phyloP scores from a whole-genome alignment of 2,329 filamentous ascomycete genomes.

The Simplicillium sp. region DNA sequence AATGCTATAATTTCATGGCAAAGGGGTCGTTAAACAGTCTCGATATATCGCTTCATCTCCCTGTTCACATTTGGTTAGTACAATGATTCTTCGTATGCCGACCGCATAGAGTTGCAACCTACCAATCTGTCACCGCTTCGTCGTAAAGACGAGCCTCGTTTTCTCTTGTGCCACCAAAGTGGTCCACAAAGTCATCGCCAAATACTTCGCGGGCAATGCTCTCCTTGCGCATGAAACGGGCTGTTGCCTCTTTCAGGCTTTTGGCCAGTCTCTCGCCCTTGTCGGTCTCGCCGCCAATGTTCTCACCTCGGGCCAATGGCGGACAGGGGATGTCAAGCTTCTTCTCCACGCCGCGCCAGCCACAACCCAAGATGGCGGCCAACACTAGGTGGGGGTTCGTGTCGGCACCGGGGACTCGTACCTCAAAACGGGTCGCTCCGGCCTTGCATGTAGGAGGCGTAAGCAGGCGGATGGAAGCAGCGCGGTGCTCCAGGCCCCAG shows the following conservation, averaged over 20 bases:
- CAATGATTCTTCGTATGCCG: not conserved
- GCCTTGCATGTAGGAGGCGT: slow-evolving; percentile 77
- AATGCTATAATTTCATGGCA: not conserved
- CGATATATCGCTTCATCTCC: slow-evolving; percentile 71
- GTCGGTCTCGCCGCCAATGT: slow-evolving; percentile 64
- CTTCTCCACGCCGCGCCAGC: slow-evolving; percentile 88
- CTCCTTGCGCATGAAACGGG: slow-evolving; percentile 62
- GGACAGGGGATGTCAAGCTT: slow-evolving; percentile 75
- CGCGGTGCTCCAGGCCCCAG: slow-evolving; percentile 93
- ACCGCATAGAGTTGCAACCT: slow-evolving; percentile 27
- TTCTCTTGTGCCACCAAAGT: slow-evolving; percentile 84
- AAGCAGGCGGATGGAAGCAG: slow-evolving; percentile 83
- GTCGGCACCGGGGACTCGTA: slow-evolving; percentile 90
- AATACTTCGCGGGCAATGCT: slow-evolving; percentile 92
- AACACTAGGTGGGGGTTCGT: slow-evolving; percentile 83
- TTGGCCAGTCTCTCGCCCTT: slow-evolving; percentile 72
- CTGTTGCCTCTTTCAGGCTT: slow-evolving; percentile 75
- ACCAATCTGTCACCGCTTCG: slow-evolving; percentile 96
- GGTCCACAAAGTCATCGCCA: slow-evolving; percentile 91
- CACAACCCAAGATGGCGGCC: slow-evolving; percentile 75
- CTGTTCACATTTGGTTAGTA: slow-evolving; percentile 26
- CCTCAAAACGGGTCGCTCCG: slow-evolving; percentile 82
- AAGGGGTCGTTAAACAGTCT: slow-evolving; percentile 48
- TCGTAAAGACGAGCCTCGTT: slow-evolving; percentile 90
- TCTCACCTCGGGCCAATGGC: slow-evolving; percentile 76